Evolutionary conservation across 805 yeast genomes (phyloP), one percentile per base, ranked within the genome.

Genomic region (Clavispora fructus): DNA sequence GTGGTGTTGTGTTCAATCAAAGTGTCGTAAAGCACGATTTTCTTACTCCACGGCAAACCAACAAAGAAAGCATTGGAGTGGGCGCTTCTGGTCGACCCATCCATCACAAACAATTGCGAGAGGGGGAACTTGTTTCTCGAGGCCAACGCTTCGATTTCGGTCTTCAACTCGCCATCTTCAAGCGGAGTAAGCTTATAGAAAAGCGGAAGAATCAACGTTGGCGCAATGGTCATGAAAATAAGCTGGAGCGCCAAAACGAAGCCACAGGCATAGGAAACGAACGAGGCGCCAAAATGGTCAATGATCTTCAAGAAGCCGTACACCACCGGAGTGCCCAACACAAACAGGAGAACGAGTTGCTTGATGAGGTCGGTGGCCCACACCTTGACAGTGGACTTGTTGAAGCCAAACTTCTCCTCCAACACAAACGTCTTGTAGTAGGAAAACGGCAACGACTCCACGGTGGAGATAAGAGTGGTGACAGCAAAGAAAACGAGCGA

Each of bases 51-150:
- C 35, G 99, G 99, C 58, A 94, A 76, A 6, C 99, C 99, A 56
- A 87, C 80, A 63, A 94, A 94, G 65, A 89, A 92, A 38, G 99
- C 99, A 62, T 94, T 94, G 8, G 98, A 92, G 68, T 94, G 99
- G 7, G 95, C 81, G 1, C 97, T 88, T 73, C 98, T 85, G 62
- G 86, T 88, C 37, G 98, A 91, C n/a, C 98, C 97, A 64, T 94
- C 99, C 61, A 91, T 82, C 40, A 91, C 97, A 59, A 79, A 88
- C 45, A 94, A 72, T 60, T 89, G 82, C 46, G 84, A 79, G 61
- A 92, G 78, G 50, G 99, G 99, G 80, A 94, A 94, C 31, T 80
- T 73, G 61, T 87, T 85, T 44, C 75, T 68, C 13, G 71, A 62
- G 16, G 98, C 97, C 53, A 94, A 78, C 14, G 78, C 72, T 65